Evolutionary conservation across 2,329 filamentous ascomycete genomes (phyloP).

Genomic region (Knoxdaviesia proteae): DNA sequence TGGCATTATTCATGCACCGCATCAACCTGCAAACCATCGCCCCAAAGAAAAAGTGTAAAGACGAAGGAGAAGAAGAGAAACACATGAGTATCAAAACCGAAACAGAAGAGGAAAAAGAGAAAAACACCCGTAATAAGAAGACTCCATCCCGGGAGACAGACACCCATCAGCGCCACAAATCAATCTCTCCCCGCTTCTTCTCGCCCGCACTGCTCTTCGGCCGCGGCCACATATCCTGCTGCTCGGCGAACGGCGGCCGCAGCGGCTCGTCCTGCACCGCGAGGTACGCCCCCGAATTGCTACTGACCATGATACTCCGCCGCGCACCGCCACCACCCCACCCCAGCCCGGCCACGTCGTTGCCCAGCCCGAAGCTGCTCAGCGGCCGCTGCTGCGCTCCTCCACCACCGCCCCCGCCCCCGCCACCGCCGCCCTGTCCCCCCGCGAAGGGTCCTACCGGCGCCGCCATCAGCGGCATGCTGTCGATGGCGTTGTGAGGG

Average conservation of each 20-base stretch:
- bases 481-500: constrained; percentile 1
- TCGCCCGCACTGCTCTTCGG: constrained; percentile 21
- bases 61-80: background rate
- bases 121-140: too few relatives aligned
- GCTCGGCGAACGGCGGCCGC: constrained; percentile 5
- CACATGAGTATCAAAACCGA: background rate
- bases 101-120: background rate
- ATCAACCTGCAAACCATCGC: too few relatives aligned
- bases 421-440: constrained; percentile 9
- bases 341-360: constrained; percentile 24
- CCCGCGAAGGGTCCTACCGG: background rate
- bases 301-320: constrained; percentile 31
- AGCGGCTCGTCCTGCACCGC: constrained; percentile 20
- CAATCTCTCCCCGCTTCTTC: constrained; percentile 15
- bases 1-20: too few relatives aligned
- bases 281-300: constrained; percentile 29
- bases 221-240: constrained; percentile 19
- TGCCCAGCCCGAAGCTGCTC: constrained; percentile 36
- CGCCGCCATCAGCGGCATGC: constrained; percentile 5
- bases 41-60: too few relatives aligned
- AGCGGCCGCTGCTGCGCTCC: constrained; percentile 18
- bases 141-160: background rate
- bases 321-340: constrained; percentile 31
- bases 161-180: constrained; percentile 20
- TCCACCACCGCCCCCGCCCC: constrained; percentile 6